Base-by-base conservation (phyloP, 2,329 filamentous ascomycete genomes). In the Zymoseptoria ardabiliae region DNA sequence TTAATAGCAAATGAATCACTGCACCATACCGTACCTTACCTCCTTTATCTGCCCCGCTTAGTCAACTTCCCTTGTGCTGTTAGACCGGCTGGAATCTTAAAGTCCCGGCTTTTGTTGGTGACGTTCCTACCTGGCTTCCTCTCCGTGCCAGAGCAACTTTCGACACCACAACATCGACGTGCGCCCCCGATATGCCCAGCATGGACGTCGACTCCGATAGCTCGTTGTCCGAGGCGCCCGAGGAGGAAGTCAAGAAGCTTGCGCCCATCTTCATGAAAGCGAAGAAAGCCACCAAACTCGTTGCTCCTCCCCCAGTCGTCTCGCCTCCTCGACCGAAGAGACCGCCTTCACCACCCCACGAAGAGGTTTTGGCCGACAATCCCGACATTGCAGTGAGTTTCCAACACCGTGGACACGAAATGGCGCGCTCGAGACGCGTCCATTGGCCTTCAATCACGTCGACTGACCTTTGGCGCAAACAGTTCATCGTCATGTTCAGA, bases 401-500 rank as follows among this genome's bases (percentile, higher is more conserved):
- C 55, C 54, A 48, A 57, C 51, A 41, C 19, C 17, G 51, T 63
- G 45, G 61, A 66, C 67, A 63, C 69, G 63, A 68, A 65, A 68
- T 56, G 61, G 60, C 66, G 70, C 69, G 70, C 64, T 66, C 53
- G 52, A 57, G 62, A 69, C 70, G 69, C 69, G 69, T 66, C 41
- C 21, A 45, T 30, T 11, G 19, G 52, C 28, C 22, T 28, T 23
- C 28, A 50, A 69, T 69, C 68, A 62, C 64, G 66, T 56, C 60
- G 61, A 61, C 69, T 70, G 75, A 84, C 83, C 82, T 61, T 60
- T 63, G 52, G 55, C 30, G 54, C 78, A 70, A 72, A 69, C 71
- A 97, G 91, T 97, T 99, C 77, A 90, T 99, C 75, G 91, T 97
- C 67, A 97, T 96, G 90, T 99, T 97, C 77, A 86, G 93, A 74